Percentiles rank a stretch among this genome's conserved stretches.
Conservation (phyloP, 805 yeast genomes). For the Millerozyma acaciae region DNA sequence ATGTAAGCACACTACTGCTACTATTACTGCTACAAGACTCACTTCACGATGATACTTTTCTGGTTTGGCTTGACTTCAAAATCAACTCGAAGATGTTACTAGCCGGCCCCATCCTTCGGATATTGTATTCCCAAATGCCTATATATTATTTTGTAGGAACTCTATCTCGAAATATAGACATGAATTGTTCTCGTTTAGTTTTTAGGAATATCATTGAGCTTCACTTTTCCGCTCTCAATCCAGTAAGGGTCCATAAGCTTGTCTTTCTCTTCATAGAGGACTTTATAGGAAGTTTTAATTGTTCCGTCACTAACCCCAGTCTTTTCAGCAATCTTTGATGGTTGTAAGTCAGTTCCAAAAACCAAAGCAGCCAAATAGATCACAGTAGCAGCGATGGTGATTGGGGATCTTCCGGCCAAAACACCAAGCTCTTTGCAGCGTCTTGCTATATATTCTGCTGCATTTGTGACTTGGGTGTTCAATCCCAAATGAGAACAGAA, state of each 20-base stretch:
- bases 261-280: slow-evolving; percentile 65
- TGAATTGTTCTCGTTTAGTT: no score
- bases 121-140: no score
- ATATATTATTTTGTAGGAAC: no score
- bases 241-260: slow-evolving; percentile 71
- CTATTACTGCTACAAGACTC: no score
- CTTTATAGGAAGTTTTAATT: slow-evolving; percentile 85
- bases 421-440: slow-evolving; percentile 89
- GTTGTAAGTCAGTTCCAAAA: slow-evolving; percentile 73
- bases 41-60: no score
- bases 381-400: slow-evolving; percentile 96
- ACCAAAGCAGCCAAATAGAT: slow-evolving; percentile 90
- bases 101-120: no score
- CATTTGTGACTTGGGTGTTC: slow-evolving; percentile 76
- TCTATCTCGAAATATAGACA: no score
- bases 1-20: no score
- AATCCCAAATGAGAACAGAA: slow-evolving; percentile 94
- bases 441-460: slow-evolving; percentile 90
- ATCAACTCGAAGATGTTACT: no score
- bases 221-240: slow-evolving; percentile 65
- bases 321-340: slow-evolving; percentile 81
- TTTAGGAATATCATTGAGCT: slow-evolving; percentile 42
- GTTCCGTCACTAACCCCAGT: slow-evolving; percentile 98
- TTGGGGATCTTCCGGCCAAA: slow-evolving; percentile 93
- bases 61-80: no score